phyloP scores from a whole-genome alignment of 768 basidiomycete species.

The Phallus indusiatus region DNA sequence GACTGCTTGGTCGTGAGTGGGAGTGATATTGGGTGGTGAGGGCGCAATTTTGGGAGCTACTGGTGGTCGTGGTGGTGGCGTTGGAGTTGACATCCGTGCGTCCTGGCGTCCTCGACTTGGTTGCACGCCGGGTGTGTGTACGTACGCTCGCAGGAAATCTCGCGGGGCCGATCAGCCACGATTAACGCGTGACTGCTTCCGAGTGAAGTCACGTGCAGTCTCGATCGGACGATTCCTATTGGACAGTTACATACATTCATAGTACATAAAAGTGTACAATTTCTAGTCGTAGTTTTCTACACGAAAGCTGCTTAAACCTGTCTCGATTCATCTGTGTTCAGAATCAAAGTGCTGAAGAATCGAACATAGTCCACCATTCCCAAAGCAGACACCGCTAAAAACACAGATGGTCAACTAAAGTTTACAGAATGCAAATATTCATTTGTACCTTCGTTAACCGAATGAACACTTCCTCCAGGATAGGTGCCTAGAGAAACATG shows the following conservation, averaged over 20 bases:
- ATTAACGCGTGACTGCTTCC: too few relatives aligned
- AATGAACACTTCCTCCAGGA: constrained; percentile 3
- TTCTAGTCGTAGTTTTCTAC: not conserved
- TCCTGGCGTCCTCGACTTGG: not conserved
- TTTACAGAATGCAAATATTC: not conserved
- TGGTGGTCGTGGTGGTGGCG: constrained; percentile 27
- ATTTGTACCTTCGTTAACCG: constrained; percentile 1
- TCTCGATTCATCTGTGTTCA: constrained; percentile 54
- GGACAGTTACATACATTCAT: not conserved
- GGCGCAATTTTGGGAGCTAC: constrained; percentile 21
- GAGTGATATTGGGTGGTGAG: constrained; percentile 37
- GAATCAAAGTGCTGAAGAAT: constrained; percentile 54
- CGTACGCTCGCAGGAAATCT: constrained; percentile 8
- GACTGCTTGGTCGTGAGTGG: constrained; percentile 70
- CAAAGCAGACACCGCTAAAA: not conserved
- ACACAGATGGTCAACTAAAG: not conserved
- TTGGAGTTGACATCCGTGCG: not conserved
- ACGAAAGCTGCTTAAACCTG: constrained; percentile 1
- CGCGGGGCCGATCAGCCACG: not conserved
- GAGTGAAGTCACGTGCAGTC: not conserved
- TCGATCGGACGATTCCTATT: not conserved
- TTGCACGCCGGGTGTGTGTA: not conserved
- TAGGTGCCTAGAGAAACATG: constrained; percentile 2
- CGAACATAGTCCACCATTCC: not conserved
- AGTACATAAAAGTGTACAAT: not conserved